Percentiles rank a stretch among this genome's conserved stretches.
phyloP scores from a whole-genome alignment of 2,329 filamentous ascomycete species.

The Dactylella cylindrospora region DNA sequence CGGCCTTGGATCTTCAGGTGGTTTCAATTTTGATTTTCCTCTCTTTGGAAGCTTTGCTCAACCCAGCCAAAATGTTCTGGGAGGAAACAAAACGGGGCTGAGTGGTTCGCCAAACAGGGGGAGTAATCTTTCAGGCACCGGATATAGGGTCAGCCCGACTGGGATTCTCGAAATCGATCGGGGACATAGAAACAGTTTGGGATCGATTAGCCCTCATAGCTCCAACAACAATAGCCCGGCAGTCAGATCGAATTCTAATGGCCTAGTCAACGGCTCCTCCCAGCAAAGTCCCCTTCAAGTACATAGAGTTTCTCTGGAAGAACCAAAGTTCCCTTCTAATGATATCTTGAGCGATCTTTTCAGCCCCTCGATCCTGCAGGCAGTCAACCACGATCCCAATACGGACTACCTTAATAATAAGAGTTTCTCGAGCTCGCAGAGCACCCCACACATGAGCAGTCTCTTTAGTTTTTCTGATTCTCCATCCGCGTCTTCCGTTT shows the following conservation, averaged over 20 bases:
- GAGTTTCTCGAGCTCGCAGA: conserved; percentile 52
- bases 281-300: conserved; percentile 36
- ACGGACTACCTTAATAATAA: conserved; percentile 54
- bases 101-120: conserved; percentile 24
- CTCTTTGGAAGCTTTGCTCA: conserved; percentile 73
- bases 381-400: conserved; percentile 53
- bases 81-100: conserved; percentile 16
- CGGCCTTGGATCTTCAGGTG: conserved; percentile 43
- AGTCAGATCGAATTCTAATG: conserved; percentile 52
- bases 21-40: conserved; percentile 92
- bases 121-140: conserved; percentile 27
- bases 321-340: conserved; percentile 35
- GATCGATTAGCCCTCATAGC: conserved; percentile 23
- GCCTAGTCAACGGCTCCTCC: conserved; percentile 49
- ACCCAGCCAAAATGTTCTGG: conserved; percentile 28
- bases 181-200: conserved; percentile 10
- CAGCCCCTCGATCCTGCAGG: conserved; percentile 59
- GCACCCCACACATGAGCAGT: conserved; percentile 48
- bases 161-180: conserved; percentile 38
- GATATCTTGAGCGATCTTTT: conserved; percentile 57
- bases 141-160: conserved; percentile 34
- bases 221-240: conserved; percentile 50
- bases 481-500: conserved; percentile 58
- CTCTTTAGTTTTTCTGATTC: conserved; percentile 54
- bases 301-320: conserved; percentile 35